Conservation (phyloP, 23 red algal genomes). For the Gracilariopsis chorda region DNA sequence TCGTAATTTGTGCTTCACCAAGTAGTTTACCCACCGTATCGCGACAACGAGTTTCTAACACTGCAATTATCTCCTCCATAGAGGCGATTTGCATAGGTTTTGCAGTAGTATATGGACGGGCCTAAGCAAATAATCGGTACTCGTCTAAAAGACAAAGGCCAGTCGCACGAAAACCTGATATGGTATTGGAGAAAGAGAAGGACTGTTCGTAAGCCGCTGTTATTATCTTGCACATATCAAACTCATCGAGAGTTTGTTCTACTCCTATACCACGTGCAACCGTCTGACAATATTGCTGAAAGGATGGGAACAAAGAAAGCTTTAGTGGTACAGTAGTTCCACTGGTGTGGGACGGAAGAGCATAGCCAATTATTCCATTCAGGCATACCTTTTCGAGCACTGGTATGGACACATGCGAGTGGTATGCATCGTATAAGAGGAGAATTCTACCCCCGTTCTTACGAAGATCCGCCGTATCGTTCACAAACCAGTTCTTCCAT, state of each 20-base stretch:
- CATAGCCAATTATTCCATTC: background rate
- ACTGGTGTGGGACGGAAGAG: background rate
- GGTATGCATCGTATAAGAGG: constrained; percentile 3
- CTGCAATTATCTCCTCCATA: background rate
- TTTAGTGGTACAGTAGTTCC: background rate
- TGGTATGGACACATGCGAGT: background rate
- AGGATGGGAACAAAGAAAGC: background rate
- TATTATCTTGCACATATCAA: background rate
- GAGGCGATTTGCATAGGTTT: background rate
- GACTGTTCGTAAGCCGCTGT: background rate
- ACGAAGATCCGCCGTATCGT: background rate
- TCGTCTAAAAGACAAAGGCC: background rate
- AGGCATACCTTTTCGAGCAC: background rate
- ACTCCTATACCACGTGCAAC: background rate
- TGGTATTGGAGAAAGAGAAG: background rate
- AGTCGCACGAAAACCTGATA: background rate
- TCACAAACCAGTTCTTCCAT: background rate
- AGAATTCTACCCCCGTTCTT: background rate
- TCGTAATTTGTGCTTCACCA: background rate
- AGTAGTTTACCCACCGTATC: background rate
- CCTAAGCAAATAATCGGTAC: background rate
- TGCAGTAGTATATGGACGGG: background rate
- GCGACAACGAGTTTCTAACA: background rate
- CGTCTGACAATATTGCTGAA: background rate
- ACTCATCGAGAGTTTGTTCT: background rate